phyloP scores from a whole-genome alignment of 768 basidiomycete species.

The Mycena olivaceomarginata region DNA sequence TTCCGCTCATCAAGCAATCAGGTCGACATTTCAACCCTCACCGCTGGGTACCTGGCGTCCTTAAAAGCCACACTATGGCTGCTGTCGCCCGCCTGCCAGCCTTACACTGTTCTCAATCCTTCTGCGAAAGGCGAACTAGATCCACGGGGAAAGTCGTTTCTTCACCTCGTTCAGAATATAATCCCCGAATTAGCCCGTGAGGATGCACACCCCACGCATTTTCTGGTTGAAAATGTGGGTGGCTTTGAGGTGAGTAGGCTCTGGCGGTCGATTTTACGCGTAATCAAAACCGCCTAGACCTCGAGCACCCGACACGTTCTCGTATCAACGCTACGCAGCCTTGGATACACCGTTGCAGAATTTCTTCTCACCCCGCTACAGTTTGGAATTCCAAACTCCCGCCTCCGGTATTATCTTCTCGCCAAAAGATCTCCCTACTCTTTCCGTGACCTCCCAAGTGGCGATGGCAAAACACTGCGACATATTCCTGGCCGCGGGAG shows the following conservation, averaged over 20 bases:
- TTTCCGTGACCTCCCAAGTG: constrained; percentile 55
- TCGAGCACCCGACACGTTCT: constrained; percentile 79
- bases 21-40: constrained; percentile 76
- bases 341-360: constrained; percentile 77
- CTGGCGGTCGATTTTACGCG: constrained; percentile 2
- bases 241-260: constrained; percentile 82
- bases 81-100: constrained; percentile 89
- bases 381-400: constrained; percentile 89
- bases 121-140: constrained; percentile 82
- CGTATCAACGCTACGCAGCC: constrained; percentile 67
- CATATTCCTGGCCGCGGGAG: constrained; percentile 70
- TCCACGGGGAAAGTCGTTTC: constrained; percentile 85
- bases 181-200: constrained; percentile 73
- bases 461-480: constrained; percentile 61
- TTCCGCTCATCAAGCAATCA: not conserved
- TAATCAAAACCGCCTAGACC: constrained; percentile 59
- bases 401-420: constrained; percentile 87
- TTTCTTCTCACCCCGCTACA: constrained; percentile 85
- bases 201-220: constrained; percentile 69
- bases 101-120: constrained; percentile 88
- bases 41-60: constrained; percentile 65
- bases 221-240: constrained; percentile 89
- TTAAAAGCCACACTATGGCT: constrained; percentile 82
- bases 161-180: constrained; percentile 79
- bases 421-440: constrained; percentile 70